These are phyloP conservation scores for Russula abietina DNA, from an alignment of 768 basidiomycete species.

Conservation along the genomic window DNA sequence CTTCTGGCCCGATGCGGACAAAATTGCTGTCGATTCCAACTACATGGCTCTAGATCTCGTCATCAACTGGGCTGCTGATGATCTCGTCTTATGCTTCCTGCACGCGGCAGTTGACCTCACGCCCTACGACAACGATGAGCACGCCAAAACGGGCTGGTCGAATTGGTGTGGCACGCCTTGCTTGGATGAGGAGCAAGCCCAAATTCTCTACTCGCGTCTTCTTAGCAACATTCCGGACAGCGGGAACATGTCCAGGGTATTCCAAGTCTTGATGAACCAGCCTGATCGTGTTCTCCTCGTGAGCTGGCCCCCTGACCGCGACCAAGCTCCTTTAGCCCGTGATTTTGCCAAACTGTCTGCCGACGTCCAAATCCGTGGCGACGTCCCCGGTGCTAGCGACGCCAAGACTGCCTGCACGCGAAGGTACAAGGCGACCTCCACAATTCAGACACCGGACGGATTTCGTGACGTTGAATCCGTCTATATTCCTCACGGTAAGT, in stretches of 20 bases:
- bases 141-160: constrained; percentile 67
- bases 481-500: constrained; percentile 82
- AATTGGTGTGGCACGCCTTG: constrained; percentile 83
- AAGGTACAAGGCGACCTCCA: constrained; percentile 69
- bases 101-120: constrained; percentile 74
- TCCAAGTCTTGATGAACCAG: constrained; percentile 69
- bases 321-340: constrained; percentile 34
- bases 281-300: constrained; percentile 53
- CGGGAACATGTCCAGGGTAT: constrained; percentile 54
- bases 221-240: constrained; percentile 48
- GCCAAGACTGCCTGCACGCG: constrained; percentile 86
- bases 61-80: constrained; percentile 84
- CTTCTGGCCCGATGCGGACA: constrained; percentile 60
- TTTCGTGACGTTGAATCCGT: constrained; percentile 74
- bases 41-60: constrained; percentile 88
- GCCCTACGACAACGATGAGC: constrained; percentile 69
- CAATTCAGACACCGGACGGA: constrained; percentile 46
- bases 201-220: constrained; percentile 55
- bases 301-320: constrained; percentile 69
- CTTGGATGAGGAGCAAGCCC: constrained; percentile 52
- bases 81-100: constrained; percentile 82
- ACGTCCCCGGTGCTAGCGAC: constrained; percentile 46
- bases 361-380: constrained; percentile 56
- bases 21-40: constrained; percentile 59
- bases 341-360: constrained; percentile 56